Conservation (phyloP, 345 rosid species). For the Melastoma malabathricum region DNA sequence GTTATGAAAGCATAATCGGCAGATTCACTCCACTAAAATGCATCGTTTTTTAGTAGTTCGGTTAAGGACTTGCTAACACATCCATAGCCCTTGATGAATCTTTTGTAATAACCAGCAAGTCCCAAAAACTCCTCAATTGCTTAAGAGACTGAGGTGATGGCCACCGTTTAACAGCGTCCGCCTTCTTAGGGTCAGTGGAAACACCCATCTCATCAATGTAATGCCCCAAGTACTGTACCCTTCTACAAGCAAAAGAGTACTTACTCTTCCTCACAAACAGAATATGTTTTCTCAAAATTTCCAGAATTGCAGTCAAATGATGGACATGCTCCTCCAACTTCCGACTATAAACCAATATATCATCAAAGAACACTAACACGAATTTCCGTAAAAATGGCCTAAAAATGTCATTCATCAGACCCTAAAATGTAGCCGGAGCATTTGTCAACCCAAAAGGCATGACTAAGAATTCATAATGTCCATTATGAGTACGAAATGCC, state of each 20-base stretch:
- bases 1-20: not conserved
- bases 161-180: not conserved
- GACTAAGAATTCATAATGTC: too few species aligned
- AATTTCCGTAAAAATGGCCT: not conserved
- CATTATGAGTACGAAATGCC: too few species aligned
- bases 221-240: conserved; percentile 5
- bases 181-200: not conserved
- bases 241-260: not conserved
- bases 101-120: conserved; percentile 1
- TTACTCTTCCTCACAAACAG: not conserved
- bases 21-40: not conserved
- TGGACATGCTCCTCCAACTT: not conserved
- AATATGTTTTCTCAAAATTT: too few species aligned
- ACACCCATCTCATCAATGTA: not conserved
- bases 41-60: not conserved
- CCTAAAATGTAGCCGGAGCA: too few species aligned
- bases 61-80: not conserved
- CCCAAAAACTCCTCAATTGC: conserved; percentile 3
- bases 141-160: not conserved
- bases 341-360: not conserved
- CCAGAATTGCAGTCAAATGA: not conserved
- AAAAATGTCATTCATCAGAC: not conserved
- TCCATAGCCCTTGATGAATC: not conserved
- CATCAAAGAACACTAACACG: conserved; percentile 1
- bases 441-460: too few species aligned